These are phyloP conservation scores for Ophiocytium majus DNA, from an alignment of 352 stramenopile species.

Conservation along the genomic window DNA sequence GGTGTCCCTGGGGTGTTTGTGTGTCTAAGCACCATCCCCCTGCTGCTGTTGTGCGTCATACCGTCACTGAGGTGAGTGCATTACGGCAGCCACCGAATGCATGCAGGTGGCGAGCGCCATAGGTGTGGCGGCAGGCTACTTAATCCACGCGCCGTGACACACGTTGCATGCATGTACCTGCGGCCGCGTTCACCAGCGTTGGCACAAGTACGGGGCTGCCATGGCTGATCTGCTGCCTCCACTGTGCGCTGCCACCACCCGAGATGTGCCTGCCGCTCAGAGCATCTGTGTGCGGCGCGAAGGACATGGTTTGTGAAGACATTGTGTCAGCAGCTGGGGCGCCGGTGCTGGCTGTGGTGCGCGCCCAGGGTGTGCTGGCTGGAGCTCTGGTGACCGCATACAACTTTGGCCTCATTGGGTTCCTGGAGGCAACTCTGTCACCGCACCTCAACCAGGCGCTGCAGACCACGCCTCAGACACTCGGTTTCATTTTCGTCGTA, in stretches of 20 bases:
- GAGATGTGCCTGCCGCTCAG: too few relatives aligned
- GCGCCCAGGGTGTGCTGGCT: conserved; percentile 35
- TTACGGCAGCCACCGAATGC: too few relatives aligned
- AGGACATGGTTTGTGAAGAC: not conserved
- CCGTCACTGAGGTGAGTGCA: conserved; percentile 28
- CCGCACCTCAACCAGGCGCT: conserved; percentile 37
- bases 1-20: conserved; percentile 40
- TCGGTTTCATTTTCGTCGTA: conserved; percentile 44
- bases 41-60: conserved; percentile 24
- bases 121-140: too few relatives aligned
- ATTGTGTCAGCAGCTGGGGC: not conserved
- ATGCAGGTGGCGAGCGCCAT: too few relatives aligned
- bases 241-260: too few relatives aligned
- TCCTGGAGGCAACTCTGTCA: conserved; percentile 36
- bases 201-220: too few relatives aligned
- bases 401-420: conserved; percentile 43
- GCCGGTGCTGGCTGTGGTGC: conserved; percentile 28
- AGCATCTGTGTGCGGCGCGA: not conserved
- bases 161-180: too few relatives aligned
- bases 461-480: conserved; percentile 33
- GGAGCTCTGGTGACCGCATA: conserved; percentile 45
- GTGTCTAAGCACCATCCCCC: conserved; percentile 24
- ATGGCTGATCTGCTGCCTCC: too few relatives aligned
- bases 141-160: too few relatives aligned
- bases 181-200: too few relatives aligned